Conservation (phyloP, 192 early-diverging fungal species). For the Funneliformis mosseae region DNA sequence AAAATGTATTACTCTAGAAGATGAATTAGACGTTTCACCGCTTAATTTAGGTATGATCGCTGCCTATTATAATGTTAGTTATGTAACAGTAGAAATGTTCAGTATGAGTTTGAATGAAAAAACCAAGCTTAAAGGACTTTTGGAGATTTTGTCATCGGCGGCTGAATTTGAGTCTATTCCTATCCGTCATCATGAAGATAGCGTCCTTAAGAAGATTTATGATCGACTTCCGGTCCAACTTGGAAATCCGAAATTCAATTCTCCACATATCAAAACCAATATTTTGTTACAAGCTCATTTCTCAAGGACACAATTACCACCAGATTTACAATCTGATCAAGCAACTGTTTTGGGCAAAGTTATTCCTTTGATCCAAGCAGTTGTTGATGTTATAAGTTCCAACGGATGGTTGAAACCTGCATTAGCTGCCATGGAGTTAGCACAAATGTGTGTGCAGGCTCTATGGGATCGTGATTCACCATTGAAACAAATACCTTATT, state of each 20-base stretch:
- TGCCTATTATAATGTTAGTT: conserved; percentile 96
- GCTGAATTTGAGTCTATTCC: conserved; percentile 93
- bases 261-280: conserved; percentile 91
- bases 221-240: conserved; percentile 82
- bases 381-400: conserved; percentile 92
- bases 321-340: conserved; percentile 95
- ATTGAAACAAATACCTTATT: conserved; percentile 90
- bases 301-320: conserved; percentile 81
- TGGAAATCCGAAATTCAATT: conserved; percentile 71
- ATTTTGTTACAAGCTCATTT: conserved; percentile 96
- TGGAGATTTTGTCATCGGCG: conserved; percentile 93
- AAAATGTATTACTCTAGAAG: conserved; percentile 78
- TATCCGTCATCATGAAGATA: conserved; percentile 92
- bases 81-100: conserved; percentile 93
- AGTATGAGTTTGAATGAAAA: conserved; percentile 81
- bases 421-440: conserved; percentile 92
- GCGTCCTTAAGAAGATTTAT: conserved; percentile 75
- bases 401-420: conserved; percentile 91
- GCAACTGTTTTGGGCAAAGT: conserved; percentile 56
- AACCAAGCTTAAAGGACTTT: conserved; percentile 86
- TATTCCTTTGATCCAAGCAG: conserved; percentile 87
- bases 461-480: conserved; percentile 94
- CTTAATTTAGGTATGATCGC: conserved; percentile 98
- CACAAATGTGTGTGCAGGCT: conserved; percentile 97
- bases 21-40: conserved; percentile 74